Base-by-base conservation (phyloP, 2,329 filamentous ascomycete genomes). In the Parafenestella ontariensis region DNA sequence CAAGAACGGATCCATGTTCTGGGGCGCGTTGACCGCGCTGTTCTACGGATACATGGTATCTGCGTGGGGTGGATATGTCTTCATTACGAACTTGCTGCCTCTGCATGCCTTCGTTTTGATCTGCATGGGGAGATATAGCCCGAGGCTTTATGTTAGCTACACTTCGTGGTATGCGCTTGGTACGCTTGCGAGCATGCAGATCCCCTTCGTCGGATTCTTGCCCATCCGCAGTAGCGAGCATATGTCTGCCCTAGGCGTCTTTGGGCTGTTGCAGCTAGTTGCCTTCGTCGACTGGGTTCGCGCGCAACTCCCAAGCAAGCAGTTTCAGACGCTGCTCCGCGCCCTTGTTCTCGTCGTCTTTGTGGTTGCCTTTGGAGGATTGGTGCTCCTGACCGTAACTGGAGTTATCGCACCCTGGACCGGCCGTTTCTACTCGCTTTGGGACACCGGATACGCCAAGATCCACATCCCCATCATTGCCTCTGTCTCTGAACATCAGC, bases 21-120 rank as follows among this genome's bases (percentile, higher is more conserved):
- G 94, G 94, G 94, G 92, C 67, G 93, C 91, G 33, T 83, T 97
- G 59, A 95, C 93, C 68, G 95, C 95, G 39, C 84, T 99, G 50
- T 98, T 96, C 81, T 99, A 99, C 79, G 95, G 95, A 72, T 99
- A 99, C 87, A 99, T 99, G 95, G 95, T 99, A 62, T 95, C 94
- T 44, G 96, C 96, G 17, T 99, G 95, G 95, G 95, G 95, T 84
- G 95, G 95, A 73, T 99, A 99, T 77, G 95, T 96, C 71, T 99
- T 99, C 85, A 99, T 99, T 74, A 99, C 96, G 58, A 97, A 96
- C 76, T 81, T 99, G 78, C 87, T 99, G 55, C 95, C 95, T 33
- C 86, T 99, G 65, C 95, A 99, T 78, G 88, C 91, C 7, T 93
- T 99, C 68, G 92, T 96, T 42, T 84, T 99, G 65, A 89, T 99